A percentile compares a stretch with the other conserved stretches of the same genome.
Conservation (phyloP, 352 stramenopile species). For the Phytophthora brassicae region DNA sequence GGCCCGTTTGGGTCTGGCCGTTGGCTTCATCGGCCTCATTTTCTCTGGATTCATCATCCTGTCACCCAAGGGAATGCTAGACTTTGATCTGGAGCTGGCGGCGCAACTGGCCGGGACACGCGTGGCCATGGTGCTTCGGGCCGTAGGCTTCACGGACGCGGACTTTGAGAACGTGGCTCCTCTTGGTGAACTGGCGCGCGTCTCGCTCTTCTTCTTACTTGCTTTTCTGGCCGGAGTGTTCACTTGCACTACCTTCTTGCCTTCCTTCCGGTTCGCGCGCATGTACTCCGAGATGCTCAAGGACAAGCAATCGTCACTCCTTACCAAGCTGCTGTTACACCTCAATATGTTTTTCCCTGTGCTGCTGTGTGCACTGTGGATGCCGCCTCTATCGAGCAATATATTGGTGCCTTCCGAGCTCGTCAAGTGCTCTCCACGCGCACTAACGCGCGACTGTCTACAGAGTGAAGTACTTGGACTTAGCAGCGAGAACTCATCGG, state of each 20-base stretch:
- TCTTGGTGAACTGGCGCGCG: slow-evolving; percentile 24
- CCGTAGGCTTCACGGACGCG: slow-evolving; percentile 60
- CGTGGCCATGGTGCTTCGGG: slow-evolving; percentile 51
- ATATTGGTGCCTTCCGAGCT: slow-evolving; percentile 51
- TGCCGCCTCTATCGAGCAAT: slow-evolving; percentile 50
- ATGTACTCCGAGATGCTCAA: slow-evolving; percentile 79
- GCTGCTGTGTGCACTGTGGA: slow-evolving; percentile 53
- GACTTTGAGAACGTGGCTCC: slow-evolving; percentile 55
- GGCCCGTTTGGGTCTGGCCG: slow-evolving; percentile 49
- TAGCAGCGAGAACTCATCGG: slow-evolving; percentile 1
- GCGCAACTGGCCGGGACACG: slow-evolving; percentile 37
- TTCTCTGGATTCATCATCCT: slow-evolving; percentile 62
- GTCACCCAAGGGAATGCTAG: slow-evolving; percentile 54
- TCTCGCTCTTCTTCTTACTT: slow-evolving; percentile 38
- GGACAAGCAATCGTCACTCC: slow-evolving; percentile 30
- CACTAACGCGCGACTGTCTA: slow-evolving; percentile 59
- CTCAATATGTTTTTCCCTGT: slow-evolving; percentile 72
- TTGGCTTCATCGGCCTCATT: slow-evolving; percentile 63
- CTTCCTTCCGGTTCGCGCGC: slow-evolving; percentile 73
- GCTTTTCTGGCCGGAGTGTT: slow-evolving; percentile 54
- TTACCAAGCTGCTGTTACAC: slow-evolving; percentile 59
- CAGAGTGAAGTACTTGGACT: slow-evolving; percentile 35
- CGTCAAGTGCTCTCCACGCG: slow-evolving; percentile 45
- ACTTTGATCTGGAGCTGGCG: slow-evolving; percentile 70
- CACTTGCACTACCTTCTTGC: slow-evolving; percentile 65